Evolutionary conservation across 352 stramenopile genomes (phyloP).

Genomic region (Pythium pyrilobum): DNA sequence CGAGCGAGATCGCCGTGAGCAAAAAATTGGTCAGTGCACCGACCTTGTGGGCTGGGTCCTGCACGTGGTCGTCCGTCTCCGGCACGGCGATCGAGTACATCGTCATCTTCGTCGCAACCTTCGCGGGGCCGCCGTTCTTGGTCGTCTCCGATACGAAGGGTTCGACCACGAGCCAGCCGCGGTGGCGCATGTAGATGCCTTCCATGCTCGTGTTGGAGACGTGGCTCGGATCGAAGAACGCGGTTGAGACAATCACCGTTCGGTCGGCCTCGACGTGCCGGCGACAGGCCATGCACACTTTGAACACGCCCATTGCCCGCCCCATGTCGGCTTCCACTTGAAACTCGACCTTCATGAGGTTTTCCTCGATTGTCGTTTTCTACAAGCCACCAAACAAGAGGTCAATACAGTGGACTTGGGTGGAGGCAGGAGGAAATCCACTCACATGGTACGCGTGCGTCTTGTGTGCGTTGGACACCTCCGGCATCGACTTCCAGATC

Average conservation of each 20-base stretch:
- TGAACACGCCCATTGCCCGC: neutral
- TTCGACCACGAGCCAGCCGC: neutral
- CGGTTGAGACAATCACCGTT: slow-evolving; percentile 13
- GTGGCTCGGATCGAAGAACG: slow-evolving; percentile 6
- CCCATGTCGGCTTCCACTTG: neutral
- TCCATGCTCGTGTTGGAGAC: slow-evolving; percentile 17
- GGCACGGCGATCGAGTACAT: slow-evolving; percentile 7
- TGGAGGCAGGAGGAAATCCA: no score
- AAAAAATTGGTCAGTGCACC: slow-evolving; percentile 11
- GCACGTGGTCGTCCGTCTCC: neutral
- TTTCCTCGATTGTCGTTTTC: neutral
- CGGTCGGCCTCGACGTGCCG: slow-evolving; percentile 6
- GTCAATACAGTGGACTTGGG: no score
- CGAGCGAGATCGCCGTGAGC: slow-evolving; percentile 2
- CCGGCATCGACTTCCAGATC: neutral
- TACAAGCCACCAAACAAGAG: no score
- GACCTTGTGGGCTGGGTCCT: slow-evolving; percentile 10
- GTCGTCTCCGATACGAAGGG: neutral
- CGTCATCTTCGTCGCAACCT: neutral
- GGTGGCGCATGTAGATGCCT: slow-evolving; percentile 14
- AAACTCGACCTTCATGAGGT: slow-evolving; percentile 11
- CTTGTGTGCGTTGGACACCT: no score
- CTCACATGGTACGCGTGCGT: no score
- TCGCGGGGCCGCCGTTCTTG: neutral
- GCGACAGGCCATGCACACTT: slow-evolving; percentile 2